Conservation (phyloP, 2,329 filamentous ascomycete genomes). For the Bipolaris gigantea region DNA sequence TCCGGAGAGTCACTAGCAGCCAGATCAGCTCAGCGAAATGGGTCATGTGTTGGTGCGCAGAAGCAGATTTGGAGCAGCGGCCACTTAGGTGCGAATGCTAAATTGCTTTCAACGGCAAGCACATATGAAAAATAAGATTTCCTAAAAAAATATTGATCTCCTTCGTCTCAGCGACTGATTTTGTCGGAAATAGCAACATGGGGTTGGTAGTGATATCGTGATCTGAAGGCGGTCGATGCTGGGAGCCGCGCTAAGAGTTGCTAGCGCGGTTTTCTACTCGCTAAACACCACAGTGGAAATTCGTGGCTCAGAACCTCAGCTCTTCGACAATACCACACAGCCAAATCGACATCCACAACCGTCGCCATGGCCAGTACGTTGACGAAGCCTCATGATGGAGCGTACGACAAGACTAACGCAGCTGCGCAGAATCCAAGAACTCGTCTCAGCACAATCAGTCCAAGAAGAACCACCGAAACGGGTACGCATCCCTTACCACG, state of each 20-base stretch:
- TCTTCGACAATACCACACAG: constrained; percentile 35
- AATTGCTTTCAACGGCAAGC: neutral
- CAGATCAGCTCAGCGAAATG: neutral
- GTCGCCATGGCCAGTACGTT: constrained; percentile 73
- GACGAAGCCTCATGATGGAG: neutral
- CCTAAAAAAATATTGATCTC: no score
- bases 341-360: constrained; percentile 41
- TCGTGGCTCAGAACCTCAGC: constrained; percentile 15
- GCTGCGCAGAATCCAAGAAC: constrained; percentile 91
- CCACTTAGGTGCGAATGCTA: neutral
- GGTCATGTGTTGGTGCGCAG: neutral
- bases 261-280: constrained; percentile 18
- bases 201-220: neutral
- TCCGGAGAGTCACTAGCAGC: neutral
- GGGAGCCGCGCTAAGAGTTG: constrained; percentile 1
- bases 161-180: neutral
- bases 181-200: neutral
- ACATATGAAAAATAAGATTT: neutral
- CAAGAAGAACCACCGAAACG: constrained; percentile 99
- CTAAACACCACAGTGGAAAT: constrained; percentile 21
- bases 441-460: constrained; percentile 98
- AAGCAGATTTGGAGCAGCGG: neutral
- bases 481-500: constrained; percentile 63
- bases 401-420: constrained; percentile 16
- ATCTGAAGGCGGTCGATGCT: constrained; percentile 1